These are phyloP conservation scores for Coleophoma eucalyptorum DNA, from an alignment of 2,329 filamentous ascomycete species.

Conservation along the genomic window DNA sequence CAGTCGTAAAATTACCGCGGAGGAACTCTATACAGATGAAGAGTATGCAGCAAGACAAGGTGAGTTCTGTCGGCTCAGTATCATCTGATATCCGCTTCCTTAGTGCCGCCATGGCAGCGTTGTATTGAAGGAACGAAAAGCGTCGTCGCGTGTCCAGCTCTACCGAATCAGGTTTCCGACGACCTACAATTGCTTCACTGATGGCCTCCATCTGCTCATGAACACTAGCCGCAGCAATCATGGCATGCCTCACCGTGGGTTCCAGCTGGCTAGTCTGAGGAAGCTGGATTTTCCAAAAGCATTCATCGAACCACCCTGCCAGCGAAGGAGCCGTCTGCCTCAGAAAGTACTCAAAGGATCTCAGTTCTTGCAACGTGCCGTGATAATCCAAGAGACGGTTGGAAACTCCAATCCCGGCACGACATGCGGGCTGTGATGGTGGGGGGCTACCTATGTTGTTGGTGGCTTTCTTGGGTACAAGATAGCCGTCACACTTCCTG, in stretches of 20 bases:
- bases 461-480: conserved; percentile 1
- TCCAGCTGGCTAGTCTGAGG: conserved; percentile 30
- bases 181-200: conserved; percentile 5
- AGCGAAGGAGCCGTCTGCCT: conserved; percentile 37
- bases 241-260: conserved; percentile 29
- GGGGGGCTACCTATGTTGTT: conserved; percentile 10
- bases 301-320: conserved; percentile 29
- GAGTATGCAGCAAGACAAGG: conserved; percentile 43
- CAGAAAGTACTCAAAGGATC: conserved; percentile 43
- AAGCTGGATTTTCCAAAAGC: conserved; percentile 30
- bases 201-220: conserved; percentile 33
- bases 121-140: conserved; percentile 39
- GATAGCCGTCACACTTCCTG: conserved; percentile 4
- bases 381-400: conserved; percentile 35
- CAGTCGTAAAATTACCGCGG: conserved; percentile 42
- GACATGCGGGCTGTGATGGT: conserved; percentile 24
- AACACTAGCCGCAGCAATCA: conserved; percentile 31
- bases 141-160: conserved; percentile 23
- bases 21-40: conserved; percentile 53
- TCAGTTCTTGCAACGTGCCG: conserved; percentile 23
- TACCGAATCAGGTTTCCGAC: neutral
- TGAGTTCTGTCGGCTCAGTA: conserved; percentile 27
- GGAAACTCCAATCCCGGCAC: conserved; percentile 31
- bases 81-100: conserved; percentile 28
- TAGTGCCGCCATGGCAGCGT: conserved; percentile 41